Conservation (phyloP, 441 rosid genomes). For the Cnidoscolus chayamansa region DNA sequence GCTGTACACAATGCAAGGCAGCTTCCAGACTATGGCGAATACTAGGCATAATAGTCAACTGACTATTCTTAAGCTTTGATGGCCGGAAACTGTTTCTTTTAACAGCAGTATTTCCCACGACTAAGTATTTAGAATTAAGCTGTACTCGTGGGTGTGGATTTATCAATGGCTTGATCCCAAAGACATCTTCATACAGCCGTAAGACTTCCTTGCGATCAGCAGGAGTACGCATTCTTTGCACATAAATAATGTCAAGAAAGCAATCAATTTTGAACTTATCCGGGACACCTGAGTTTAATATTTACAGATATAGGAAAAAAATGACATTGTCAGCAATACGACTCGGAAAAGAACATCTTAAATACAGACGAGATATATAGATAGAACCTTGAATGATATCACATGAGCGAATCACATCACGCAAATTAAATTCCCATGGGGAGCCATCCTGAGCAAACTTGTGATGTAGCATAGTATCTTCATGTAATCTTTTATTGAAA, state of each 20-base stretch:
- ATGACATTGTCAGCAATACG: neutral
- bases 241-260: constrained; percentile 76
- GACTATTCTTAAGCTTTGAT: constrained; percentile 40
- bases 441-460: constrained; percentile 92
- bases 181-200: constrained; percentile 65
- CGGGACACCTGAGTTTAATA: constrained; percentile 36
- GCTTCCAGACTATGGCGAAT: constrained; percentile 87
- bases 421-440: constrained; percentile 99
- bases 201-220: constrained; percentile 80
- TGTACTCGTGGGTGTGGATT: constrained; percentile 86
- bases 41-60: constrained; percentile 68
- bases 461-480: constrained; percentile 69
- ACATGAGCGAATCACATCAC: constrained; percentile 93
- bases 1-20: constrained; percentile 69
- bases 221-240: constrained; percentile 95
- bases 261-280: constrained; percentile 39
- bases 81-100: constrained; percentile 51
- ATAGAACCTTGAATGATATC: constrained; percentile 70
- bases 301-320: constrained; percentile 6
- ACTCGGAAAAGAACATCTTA: neutral
- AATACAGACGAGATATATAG: constrained; percentile 12
- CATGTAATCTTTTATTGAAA: constrained; percentile 76
- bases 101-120: constrained; percentile 67
- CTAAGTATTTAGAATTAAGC: constrained; percentile 50
- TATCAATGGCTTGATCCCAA: constrained; percentile 59